Percentiles rank a stretch among this genome's conserved stretches.
These are phyloP conservation scores for Hevea brasiliensis DNA, from an alignment of 345 rosid species.

Conservation along the genomic window DNA sequence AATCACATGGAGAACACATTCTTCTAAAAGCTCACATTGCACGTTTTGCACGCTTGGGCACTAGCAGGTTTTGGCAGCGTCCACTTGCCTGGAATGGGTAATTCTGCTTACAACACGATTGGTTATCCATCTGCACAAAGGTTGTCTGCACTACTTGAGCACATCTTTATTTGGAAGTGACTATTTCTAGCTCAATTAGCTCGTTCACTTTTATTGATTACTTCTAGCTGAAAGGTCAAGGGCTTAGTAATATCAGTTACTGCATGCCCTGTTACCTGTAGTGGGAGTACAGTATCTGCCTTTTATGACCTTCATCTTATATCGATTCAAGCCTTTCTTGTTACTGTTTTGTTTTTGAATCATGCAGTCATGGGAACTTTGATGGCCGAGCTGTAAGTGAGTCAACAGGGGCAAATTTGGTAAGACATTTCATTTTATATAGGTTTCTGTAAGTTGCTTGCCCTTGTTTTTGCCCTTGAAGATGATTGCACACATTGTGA, in stretches of 20 bases:
- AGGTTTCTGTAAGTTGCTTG: not conserved
- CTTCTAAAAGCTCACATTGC: constrained; percentile 80
- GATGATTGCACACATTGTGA: not conserved
- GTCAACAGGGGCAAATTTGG: constrained; percentile 43
- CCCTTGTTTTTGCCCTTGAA: not conserved
- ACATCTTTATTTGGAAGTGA: constrained; percentile 47
- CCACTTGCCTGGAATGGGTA: constrained; percentile 86
- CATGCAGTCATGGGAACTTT: constrained; percentile 50
- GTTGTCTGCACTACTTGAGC: constrained; percentile 89
- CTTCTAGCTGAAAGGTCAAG: constrained; percentile 39
- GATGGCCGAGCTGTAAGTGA: constrained; percentile 47
- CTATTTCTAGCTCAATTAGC: constrained; percentile 39
- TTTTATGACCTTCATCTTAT: constrained; percentile 16
- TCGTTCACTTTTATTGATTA: constrained; percentile 28
- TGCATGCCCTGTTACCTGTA: constrained; percentile 31
- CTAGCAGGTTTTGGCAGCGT: constrained; percentile 97
- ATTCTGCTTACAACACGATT: constrained; percentile 82
- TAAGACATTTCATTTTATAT: constrained; percentile 31
- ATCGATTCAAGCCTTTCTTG: not conserved
- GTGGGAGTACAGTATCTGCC: constrained; percentile 29
- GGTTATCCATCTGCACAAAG: constrained; percentile 94
- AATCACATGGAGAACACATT: constrained; percentile 55
- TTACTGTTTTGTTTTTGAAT: constrained; percentile 17
- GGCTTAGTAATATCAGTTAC: constrained; percentile 36
- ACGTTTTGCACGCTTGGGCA: constrained; percentile 94